These are phyloP conservation scores for Olyra latifolia DNA, from an alignment of 176 grass and related monocot genomes.

Conservation along the genomic window DNA sequence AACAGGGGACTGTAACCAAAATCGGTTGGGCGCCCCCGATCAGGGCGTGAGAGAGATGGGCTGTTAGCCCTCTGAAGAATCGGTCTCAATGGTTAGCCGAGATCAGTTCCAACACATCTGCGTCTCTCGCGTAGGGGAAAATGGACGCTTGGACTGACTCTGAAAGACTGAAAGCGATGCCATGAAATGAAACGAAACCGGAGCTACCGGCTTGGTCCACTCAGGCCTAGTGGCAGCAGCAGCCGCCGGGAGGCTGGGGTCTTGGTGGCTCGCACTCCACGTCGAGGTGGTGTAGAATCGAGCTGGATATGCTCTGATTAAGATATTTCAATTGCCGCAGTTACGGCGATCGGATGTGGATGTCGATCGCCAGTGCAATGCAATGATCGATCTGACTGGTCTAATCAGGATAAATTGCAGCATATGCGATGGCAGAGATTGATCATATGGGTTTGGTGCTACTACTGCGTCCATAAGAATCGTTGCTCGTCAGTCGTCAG, in stretches of 20 bases:
- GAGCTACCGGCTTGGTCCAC: not conserved
- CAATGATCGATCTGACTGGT: not conserved
- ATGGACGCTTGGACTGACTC: not conserved
- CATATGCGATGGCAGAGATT: not conserved
- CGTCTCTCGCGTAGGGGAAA: not conserved
- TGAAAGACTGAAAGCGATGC: slow-evolving; percentile 24
- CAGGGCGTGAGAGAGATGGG: too few relatives aligned
- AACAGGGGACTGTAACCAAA: too few relatives aligned
- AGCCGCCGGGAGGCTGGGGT: too few relatives aligned
- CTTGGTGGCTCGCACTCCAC: too few relatives aligned
- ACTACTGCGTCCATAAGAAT: not conserved
- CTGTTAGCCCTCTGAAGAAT: too few relatives aligned
- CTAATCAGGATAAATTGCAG: not conserved
- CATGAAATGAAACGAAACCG: not conserved
- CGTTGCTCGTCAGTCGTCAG: not conserved
- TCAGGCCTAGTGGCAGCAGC: not conserved
- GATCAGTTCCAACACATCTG: too few relatives aligned
- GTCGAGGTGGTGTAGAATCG: not conserved
- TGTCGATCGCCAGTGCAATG: too few relatives aligned
- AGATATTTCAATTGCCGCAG: not conserved
- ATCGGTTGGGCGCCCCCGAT: too few relatives aligned
- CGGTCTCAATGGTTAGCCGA: too few relatives aligned
- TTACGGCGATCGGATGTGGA: not conserved
- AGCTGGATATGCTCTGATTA: not conserved
- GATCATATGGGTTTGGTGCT: not conserved